Evolutionary conservation across 164 flowering plant genomes (phyloP).

Genomic region (Echeveria elegans): DNA sequence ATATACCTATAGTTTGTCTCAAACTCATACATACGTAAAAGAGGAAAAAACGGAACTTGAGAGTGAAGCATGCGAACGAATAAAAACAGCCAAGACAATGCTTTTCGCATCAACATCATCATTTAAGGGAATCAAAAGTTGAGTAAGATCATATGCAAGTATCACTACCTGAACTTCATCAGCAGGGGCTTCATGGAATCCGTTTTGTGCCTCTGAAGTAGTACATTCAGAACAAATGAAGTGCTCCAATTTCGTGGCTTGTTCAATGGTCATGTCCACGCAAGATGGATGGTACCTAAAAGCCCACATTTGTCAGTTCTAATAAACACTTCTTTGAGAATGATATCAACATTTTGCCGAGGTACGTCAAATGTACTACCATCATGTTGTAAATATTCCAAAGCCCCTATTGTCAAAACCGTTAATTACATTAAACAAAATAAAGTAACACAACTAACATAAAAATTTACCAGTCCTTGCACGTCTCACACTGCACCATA

Average conservation of each 20-base stretch:
- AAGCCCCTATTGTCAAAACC: background rate
- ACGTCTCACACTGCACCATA: slow-evolving; percentile 13
- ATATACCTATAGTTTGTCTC: too few species aligned
- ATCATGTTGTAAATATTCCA: background rate
- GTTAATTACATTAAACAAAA: background rate
- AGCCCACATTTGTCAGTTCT: slow-evolving; percentile 11
- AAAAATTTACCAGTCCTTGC: slow-evolving; percentile 12
- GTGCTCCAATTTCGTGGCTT: slow-evolving; percentile 50
- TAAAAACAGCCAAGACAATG: background rate
- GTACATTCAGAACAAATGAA: slow-evolving; percentile 60
- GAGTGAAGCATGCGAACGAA: background rate
- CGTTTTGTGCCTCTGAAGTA: slow-evolving; percentile 39
- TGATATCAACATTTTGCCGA: too few species aligned
- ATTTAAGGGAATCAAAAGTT: background rate
- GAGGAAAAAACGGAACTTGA: too few species aligned
- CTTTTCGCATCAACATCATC: background rate
- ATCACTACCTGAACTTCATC: background rate
- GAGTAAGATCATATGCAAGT: background rate
- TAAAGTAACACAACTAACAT: background rate
- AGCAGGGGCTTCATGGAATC: slow-evolving; percentile 32
- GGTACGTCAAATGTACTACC: too few species aligned
- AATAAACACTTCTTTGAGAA: slow-evolving; percentile 7
- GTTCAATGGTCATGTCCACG: slow-evolving; percentile 57
- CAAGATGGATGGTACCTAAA: slow-evolving; percentile 79
- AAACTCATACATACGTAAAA: background rate